phyloP scores from a whole-genome alignment of 441 rosid genomes.

The Lepidium campestre region DNA sequence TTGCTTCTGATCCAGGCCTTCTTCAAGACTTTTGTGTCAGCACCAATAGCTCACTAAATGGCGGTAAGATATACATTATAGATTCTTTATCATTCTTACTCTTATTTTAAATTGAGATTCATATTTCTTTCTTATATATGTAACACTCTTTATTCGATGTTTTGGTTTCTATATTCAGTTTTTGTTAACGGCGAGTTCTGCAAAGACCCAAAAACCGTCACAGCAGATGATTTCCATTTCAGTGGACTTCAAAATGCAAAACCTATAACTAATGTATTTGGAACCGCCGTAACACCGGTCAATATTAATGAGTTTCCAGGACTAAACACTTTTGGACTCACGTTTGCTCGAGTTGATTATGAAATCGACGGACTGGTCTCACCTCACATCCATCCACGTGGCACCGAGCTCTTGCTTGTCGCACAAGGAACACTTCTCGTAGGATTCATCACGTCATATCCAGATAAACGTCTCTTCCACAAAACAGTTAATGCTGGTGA shows the following conservation, averaged over 20 bases:
- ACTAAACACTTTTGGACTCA: conserved; percentile 37
- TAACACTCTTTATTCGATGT: not conserved
- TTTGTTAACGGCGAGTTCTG: conserved; percentile 33
- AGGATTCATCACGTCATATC: conserved; percentile 24
- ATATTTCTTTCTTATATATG: not conserved
- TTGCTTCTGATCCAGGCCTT: conserved; percentile 34
- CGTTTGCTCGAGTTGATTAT: conserved; percentile 28
- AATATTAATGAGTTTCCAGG: conserved; percentile 23
- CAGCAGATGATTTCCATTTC: conserved; percentile 27
- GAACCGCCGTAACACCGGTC: conserved; percentile 14
- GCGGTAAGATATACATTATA: conserved; percentile 18
- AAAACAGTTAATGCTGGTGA: conserved; percentile 33
- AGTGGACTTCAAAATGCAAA: conserved; percentile 21
- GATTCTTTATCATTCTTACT: not conserved
- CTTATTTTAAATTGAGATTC: not conserved
- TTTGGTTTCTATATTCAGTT: conserved; percentile 10
- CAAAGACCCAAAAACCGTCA: conserved; percentile 28
- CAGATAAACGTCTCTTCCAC: conserved; percentile 24
- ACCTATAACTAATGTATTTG: conserved; percentile 3
- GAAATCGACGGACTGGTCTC: conserved; percentile 28
- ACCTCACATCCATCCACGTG: conserved; percentile 40
- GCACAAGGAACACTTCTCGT: not conserved
- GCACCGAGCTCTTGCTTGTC: conserved; percentile 22
- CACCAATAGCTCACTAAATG: conserved; percentile 11
- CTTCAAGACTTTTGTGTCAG: conserved; percentile 40